Conservation (phyloP, 768 basidiomycete genomes). For the Leccinum rimulosum region DNA sequence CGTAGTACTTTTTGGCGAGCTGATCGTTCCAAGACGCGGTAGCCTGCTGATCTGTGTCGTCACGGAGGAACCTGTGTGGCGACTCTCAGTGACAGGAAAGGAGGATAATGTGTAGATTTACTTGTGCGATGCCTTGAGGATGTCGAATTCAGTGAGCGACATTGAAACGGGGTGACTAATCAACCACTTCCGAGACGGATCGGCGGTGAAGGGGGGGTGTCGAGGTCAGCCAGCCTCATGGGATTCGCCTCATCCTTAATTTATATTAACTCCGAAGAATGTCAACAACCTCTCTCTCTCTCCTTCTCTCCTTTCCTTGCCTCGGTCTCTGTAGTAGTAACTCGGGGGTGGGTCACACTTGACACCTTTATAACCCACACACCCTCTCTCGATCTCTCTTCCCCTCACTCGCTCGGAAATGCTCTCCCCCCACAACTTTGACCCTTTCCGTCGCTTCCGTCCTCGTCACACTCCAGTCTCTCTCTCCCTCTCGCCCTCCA, state of each 20-base stretch:
- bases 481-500: background rate
- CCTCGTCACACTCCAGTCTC: conserved; percentile 4
- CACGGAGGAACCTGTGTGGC: conserved; percentile 67
- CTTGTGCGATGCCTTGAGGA: conserved; percentile 73
- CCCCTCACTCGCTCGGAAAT: background rate
- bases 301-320: background rate
- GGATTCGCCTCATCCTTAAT: conserved; percentile 11
- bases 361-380: conserved; percentile 1
- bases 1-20: conserved; percentile 87
- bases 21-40: conserved; percentile 69
- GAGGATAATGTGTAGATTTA: conserved; percentile 19
- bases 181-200: conserved; percentile 2
- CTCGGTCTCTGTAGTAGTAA: conserved; percentile 10
- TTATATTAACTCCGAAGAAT: background rate
- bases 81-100: background rate
- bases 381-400: conserved; percentile 3
- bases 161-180: background rate
- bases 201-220: background rate
- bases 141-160: conserved; percentile 61
- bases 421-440: conserved; percentile 6
- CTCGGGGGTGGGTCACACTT: background rate
- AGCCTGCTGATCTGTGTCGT: conserved; percentile 32
- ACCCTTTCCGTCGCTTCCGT: conserved; percentile 26
- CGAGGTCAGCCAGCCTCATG: conserved; percentile 17
- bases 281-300: background rate